Evolutionary conservation across 495 filamentous ascomycete genomes (phyloP), one percentile per base, ranked within the genome.

Genomic region (Neurospora pannonica): DNA sequence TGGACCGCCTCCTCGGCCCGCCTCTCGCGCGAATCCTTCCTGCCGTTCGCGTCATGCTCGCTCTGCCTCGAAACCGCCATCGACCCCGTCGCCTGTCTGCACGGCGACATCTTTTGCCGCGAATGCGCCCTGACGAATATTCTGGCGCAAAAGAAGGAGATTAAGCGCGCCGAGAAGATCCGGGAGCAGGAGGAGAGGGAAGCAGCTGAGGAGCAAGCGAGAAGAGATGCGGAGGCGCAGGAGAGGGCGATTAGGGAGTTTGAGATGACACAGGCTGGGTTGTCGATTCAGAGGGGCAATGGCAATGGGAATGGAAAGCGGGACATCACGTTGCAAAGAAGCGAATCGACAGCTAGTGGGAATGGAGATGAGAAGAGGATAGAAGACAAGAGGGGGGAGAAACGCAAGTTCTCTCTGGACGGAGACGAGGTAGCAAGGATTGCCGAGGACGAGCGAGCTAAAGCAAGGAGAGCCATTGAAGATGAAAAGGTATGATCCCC

Each of bases 41-140:
- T 98, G 28, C 90, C 94, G 11, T 97, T 99, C 83, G 94, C 90
- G 42, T 94, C 92, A 7, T 99, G 96, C 84, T 89, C 90, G 71
- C 88, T 99, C 21, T 99, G 96, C 76, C 90, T 98, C 2, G 90
- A 94, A 77, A 90, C 93, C 6, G 92, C 95, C 28, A 90, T 91
- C 21, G 87, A 92, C 38, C 96, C 96, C 0, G 94, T 98, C 17
- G 87, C 88, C 0, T 91, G 89, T 77, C 74, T 82, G 17, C 89
- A 92, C 74, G 96, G 95, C 70, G 94, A 98, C 80, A 87, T 99
- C n/a, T 98, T 98, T 84, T 99, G 96, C 79, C 89, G 94, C 74
- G 96, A 99, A 82, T 99, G 96, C 83, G 94, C 95, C 11, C 89
- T 98, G 37, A 93, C 84, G 78, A 97, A 98, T 79, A 90, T 99